Conservation (phyloP, 78 protist genomes). For the Cavenderia fasciculata region DNA sequence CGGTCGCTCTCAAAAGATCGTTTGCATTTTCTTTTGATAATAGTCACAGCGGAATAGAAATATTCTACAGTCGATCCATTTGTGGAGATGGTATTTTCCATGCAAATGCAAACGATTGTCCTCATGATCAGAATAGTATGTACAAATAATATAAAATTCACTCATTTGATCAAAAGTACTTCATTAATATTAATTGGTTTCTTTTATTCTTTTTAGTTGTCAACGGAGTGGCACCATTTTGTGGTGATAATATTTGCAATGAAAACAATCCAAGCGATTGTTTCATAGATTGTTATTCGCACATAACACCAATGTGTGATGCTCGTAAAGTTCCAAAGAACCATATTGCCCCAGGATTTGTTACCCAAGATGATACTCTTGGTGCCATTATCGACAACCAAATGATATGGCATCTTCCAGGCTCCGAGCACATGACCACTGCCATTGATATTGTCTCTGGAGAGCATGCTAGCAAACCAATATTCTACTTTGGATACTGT, state of each 20-base stretch:
- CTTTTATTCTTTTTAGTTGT: too few species aligned
- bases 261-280: neutral
- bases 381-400: slow-evolving; percentile 11
- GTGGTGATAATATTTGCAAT: neutral
- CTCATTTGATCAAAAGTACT: too few species aligned
- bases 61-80: too few species aligned
- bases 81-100: too few species aligned
- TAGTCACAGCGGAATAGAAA: too few species aligned
- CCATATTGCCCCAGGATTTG: neutral
- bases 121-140: too few species aligned
- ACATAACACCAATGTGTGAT: neutral
- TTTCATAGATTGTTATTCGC: neutral
- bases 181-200: too few species aligned
- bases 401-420: neutral
- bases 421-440: neutral
- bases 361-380: neutral
- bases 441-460: neutral
- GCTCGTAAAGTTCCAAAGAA: neutral
- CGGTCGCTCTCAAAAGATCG: too few species aligned
- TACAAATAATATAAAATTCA: too few species aligned
- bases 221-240: too few species aligned
- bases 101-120: too few species aligned
- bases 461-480: neutral
- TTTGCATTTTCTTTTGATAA: too few species aligned
- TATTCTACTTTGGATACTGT: neutral